Evolutionary conservation across 208 protist genomes (phyloP).

Genomic region (Trypanosoma melophagium): DNA sequence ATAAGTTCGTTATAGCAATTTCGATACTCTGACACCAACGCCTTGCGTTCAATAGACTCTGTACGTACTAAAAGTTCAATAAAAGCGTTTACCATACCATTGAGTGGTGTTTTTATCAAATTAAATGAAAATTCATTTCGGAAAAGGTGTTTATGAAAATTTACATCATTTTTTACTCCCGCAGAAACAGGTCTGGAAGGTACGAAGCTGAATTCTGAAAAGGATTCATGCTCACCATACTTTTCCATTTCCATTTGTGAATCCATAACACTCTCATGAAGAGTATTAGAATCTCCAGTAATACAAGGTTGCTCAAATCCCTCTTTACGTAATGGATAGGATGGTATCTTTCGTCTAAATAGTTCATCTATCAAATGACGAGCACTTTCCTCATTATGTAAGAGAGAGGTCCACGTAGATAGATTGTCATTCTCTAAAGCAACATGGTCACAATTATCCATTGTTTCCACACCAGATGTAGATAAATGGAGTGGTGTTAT

Average conservation of each 20-base stretch:
- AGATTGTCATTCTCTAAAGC: not conserved
- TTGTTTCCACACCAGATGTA: no score
- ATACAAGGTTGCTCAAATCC: not conserved
- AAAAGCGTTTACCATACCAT: constrained; percentile 34
- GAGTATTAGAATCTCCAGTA: not conserved
- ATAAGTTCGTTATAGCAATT: constrained; percentile 36
- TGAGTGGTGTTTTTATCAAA: not conserved
- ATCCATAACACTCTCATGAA: no score
- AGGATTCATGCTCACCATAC: no score
- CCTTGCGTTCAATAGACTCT: constrained; percentile 65
- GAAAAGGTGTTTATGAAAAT: not conserved
- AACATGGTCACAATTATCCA: not conserved
- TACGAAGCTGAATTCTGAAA: no score
- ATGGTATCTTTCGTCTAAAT: constrained; percentile 8
- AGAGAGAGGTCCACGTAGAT: constrained; percentile 3
- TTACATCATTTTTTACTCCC: not conserved
- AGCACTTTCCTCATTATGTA: constrained; percentile 22
- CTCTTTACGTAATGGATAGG: not conserved
- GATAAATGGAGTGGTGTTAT: no score
- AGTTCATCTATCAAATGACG: constrained; percentile 17
- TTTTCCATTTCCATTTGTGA: no score
- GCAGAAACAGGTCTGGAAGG: no score
- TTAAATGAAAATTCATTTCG: not conserved
- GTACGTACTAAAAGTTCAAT: constrained; percentile 54
- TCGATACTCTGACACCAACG: constrained; percentile 44